phyloP scores from a whole-genome alignment of 2,329 filamentous ascomycete species.

The Colletotrichum liaoningense region DNA sequence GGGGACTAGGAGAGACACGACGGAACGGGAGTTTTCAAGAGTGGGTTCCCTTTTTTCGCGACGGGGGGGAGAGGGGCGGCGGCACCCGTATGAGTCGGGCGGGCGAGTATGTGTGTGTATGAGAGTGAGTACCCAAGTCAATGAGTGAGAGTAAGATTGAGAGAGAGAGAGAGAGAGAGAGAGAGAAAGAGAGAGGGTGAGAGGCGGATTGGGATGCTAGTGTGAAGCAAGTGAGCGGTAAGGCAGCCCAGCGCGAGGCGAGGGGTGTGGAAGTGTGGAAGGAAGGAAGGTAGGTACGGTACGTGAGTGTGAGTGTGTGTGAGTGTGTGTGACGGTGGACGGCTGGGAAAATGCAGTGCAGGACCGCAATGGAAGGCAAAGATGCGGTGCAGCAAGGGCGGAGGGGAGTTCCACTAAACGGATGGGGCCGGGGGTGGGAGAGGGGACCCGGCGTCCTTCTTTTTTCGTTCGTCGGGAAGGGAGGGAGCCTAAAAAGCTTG shows the following conservation, averaged over 20 bases:
- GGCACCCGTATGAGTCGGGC: neutral
- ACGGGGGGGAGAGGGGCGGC: neutral
- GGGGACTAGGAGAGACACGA: neutral
- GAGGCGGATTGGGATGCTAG: neutral
- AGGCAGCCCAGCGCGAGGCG: neutral
- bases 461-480: slow-evolving; percentile 21
- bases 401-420: slow-evolving; percentile 30
- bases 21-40: neutral
- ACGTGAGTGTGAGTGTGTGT: neutral
- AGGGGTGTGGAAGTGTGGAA: neutral
- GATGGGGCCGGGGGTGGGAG: slow-evolving; percentile 32
- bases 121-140: neutral
- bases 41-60: neutral
- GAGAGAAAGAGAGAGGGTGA: neutral
- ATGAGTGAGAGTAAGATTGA: neutral
- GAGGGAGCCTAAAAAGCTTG: slow-evolving; percentile 33
- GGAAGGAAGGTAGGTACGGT: too few relatives aligned
- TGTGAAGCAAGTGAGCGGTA: neutral
- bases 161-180: neutral
- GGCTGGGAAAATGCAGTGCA: neutral
- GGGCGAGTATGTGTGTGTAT: neutral
- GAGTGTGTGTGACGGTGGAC: neutral
- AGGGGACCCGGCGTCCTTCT: slow-evolving; percentile 20
- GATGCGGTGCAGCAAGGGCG: slow-evolving; percentile 19
- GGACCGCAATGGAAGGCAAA: neutral